A percentile compares a stretch with the other conserved stretches of the same genome.
Conservation (phyloP, 768 basidiomycete species). For the Collybia sordida region DNA sequence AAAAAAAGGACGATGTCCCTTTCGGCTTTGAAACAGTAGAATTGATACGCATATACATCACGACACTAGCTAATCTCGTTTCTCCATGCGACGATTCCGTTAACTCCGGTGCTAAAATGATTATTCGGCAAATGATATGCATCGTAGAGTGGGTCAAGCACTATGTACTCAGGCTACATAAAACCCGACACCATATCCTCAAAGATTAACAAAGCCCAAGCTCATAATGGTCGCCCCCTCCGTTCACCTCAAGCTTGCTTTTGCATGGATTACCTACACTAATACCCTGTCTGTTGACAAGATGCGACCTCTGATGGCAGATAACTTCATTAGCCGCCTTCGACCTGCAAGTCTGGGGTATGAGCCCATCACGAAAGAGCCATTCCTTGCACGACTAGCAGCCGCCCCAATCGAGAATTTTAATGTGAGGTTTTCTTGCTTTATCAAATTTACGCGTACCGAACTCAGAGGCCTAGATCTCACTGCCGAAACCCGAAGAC, state of each 20-base stretch:
- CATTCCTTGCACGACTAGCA: slow-evolving; percentile 3
- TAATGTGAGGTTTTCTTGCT: background rate
- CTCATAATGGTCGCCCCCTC: slow-evolving; percentile 10
- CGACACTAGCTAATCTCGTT: no score
- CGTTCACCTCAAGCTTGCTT: slow-evolving; percentile 10
- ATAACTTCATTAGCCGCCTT: slow-evolving; percentile 10
- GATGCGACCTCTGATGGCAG: slow-evolving; percentile 8
- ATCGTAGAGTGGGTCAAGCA: no score
- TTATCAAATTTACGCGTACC: no score
- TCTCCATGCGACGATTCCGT: no score
- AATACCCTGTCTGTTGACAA: slow-evolving; percentile 8
- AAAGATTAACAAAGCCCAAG: no score
- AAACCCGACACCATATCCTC: no score
- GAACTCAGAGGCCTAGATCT: slow-evolving; percentile 1
- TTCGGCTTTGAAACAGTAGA: no score
- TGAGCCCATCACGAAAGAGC: slow-evolving; percentile 7
- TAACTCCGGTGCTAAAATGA: no score
- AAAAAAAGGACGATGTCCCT: no score
- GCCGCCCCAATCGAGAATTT: slow-evolving; percentile 9
- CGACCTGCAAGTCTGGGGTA: slow-evolving; percentile 8
- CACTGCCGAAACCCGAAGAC: slow-evolving; percentile 5
- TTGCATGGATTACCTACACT: slow-evolving; percentile 10
- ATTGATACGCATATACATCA: no score
- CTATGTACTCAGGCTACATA: no score
- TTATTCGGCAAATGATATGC: no score